Conservation (phyloP, 164 flowering plant species). For the Protea cynaroides region DNA sequence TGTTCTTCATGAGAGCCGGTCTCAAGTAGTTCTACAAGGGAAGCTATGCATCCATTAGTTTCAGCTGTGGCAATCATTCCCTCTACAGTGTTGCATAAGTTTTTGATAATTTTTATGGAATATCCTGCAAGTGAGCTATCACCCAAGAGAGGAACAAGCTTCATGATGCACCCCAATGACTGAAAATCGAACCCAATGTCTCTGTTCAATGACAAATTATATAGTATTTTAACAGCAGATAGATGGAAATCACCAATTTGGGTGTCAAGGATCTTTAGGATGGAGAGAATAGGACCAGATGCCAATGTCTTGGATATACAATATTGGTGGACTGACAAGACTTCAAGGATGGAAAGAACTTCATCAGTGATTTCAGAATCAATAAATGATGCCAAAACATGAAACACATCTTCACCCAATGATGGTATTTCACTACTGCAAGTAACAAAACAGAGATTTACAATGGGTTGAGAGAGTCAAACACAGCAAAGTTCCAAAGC, state of each 20-base stretch:
- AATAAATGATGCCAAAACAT: slow-evolving; percentile 43
- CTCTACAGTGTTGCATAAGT: slow-evolving; percentile 42
- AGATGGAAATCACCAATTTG: slow-evolving; percentile 21
- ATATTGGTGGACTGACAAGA: slow-evolving; percentile 33
- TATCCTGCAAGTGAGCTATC: slow-evolving; percentile 34
- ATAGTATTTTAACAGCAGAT: slow-evolving; percentile 45
- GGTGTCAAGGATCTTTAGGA: slow-evolving; percentile 41
- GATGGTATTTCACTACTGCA: slow-evolving; percentile 34
- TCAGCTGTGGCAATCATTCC: slow-evolving; percentile 43
- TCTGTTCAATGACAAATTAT: slow-evolving; percentile 36
- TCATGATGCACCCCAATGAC: slow-evolving; percentile 37
- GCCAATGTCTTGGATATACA: slow-evolving; percentile 28
- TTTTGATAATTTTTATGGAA: slow-evolving; percentile 39
- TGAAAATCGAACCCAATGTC: slow-evolving; percentile 30
- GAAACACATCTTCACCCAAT: slow-evolving; percentile 39
- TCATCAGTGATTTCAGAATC: slow-evolving; percentile 46
- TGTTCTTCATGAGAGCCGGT: slow-evolving; percentile 44
- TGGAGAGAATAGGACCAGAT: slow-evolving; percentile 46
- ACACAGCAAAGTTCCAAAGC: no score
- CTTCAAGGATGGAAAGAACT: slow-evolving; percentile 45
- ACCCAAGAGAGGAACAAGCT: slow-evolving; percentile 41
- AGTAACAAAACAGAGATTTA: slow-evolving; percentile 7
- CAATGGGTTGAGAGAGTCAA: no score
- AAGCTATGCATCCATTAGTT: slow-evolving; percentile 57
- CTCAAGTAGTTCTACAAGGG: slow-evolving; percentile 57